Conservation (phyloP, 768 basidiomycete genomes). For the Lentinula detonsa region DNA sequence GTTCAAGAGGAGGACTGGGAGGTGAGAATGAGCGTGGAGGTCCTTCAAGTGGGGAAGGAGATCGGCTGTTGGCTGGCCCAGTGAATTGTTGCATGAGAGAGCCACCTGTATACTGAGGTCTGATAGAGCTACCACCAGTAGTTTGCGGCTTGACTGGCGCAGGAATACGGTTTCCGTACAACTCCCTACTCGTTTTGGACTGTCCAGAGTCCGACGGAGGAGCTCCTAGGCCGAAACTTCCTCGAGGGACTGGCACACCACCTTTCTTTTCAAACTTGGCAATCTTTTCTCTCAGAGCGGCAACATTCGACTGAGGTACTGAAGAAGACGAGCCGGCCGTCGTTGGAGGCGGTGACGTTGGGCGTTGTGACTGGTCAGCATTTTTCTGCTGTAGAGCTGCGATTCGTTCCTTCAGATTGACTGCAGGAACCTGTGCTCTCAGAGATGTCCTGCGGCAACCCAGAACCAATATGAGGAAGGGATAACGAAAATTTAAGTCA, state of each 20-base stretch:
- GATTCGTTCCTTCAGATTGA: constrained; percentile 77
- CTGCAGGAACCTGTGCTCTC: constrained; percentile 25
- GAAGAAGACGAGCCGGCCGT: background rate
- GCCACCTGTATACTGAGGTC: constrained; percentile 2
- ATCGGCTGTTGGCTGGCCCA: constrained; percentile 6
- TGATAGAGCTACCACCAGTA: constrained; percentile 9
- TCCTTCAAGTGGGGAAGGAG: background rate
- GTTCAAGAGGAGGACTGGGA: background rate
- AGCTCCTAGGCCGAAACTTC: constrained; percentile 64
- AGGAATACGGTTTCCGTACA: constrained; percentile 73
- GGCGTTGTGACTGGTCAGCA: constrained; percentile 11
- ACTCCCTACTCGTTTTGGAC: constrained; percentile 44
- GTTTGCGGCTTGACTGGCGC: constrained; percentile 26
- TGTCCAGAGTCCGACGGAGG: constrained; percentile 47
- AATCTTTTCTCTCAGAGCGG: constrained; percentile 58
- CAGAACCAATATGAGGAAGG: background rate
- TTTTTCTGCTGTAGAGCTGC: constrained; percentile 71
- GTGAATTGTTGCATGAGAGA: background rate
- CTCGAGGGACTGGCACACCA: constrained; percentile 67
- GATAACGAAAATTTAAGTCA: background rate
- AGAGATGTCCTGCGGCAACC: constrained; percentile 20
- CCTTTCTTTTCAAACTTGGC: constrained; percentile 79
- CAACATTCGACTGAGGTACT: constrained; percentile 2
- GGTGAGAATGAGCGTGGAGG: constrained; percentile 5
- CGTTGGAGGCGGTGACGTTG: constrained; percentile 8